Evolutionary conservation across 1,284 basidiomycete genomes (phyloP), one percentile per base, ranked within the genome.

Genomic region (Omphalotus olearius): DNA sequence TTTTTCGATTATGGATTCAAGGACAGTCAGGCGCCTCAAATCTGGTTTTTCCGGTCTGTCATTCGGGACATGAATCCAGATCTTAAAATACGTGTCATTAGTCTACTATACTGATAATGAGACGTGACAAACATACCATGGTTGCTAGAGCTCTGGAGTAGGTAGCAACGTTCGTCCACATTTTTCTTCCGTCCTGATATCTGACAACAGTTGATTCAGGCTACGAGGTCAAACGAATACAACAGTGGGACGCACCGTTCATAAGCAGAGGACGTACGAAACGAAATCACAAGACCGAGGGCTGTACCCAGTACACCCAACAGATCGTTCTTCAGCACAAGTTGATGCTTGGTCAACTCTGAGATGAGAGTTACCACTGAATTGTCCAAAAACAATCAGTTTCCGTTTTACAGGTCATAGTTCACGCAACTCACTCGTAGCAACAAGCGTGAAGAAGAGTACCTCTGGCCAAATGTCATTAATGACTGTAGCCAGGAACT

Each of bases 271-370:
- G 74, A 79, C 0, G 82, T 82, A 43, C 83, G 71, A 68, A 84
- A 85, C 0, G 80, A 82, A 48, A 86, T 83, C 20, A 85, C 82
- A 58, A 85, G 75, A 69, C 82, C 83, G 56, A 87, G 78, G 26
- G 84, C 81, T 14, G 82, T 82, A 78, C 82, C 83, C 37, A 85
- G 69, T 0, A 84, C 77, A 6, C 80, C 81, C 50, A 83, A 69
- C 52, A 85, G 71, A 49, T 67, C 62, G 56, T 66, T 75, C 5
- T 69, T 69, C 47, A 83, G 66, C 3, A 61, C 63, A 13, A 83
- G 67, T 25, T 73, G 62, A 43, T 69, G 66, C 0, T 55, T 41
- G 0, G 79, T 80, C 56, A 71, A 59, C 50, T 74, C 62, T 1
- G 76, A 75, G 16, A 84, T 74, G 18, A 73, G 57, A 13, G 69